phyloP scores from a whole-genome alignment of 2,329 filamentous ascomycete genomes.

The Xylaria sp. region DNA sequence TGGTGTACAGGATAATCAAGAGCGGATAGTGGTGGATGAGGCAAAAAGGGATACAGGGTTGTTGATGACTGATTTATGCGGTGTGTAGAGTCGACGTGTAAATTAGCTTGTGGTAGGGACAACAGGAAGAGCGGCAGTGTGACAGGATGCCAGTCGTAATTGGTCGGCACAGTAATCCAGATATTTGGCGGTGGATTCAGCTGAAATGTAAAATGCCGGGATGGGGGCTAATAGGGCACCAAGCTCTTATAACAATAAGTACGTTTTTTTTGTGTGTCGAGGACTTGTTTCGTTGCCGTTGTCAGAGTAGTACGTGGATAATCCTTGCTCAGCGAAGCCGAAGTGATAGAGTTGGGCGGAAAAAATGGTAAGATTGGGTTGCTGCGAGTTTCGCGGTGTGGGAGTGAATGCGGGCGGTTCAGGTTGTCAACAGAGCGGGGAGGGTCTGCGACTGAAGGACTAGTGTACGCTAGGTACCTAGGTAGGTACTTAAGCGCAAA shows the following conservation, averaged over 20 bases:
- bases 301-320: constrained; percentile 34
- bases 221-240: constrained; percentile 22
- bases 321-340: constrained; percentile 39
- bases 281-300: constrained; percentile 23
- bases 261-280: constrained; percentile 11
- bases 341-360: constrained; percentile 46
- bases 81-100: constrained; percentile 19
- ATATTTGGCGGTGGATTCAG: constrained; percentile 27
- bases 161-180: constrained; percentile 15
- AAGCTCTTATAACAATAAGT: constrained; percentile 22
- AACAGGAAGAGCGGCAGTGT: constrained; percentile 21
- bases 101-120: constrained; percentile 1
- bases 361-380: constrained; percentile 49
- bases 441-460: constrained; percentile 22
- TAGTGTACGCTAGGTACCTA: neutral
- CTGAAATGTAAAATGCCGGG: constrained; percentile 33
- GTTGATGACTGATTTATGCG: constrained; percentile 14
- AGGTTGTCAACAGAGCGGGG: constrained; percentile 35
- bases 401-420: constrained; percentile 38
- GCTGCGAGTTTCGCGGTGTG: constrained; percentile 40
- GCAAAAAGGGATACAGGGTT: constrained; percentile 9
- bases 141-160: constrained; percentile 15
- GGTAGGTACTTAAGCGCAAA: neutral
- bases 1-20: constrained; percentile 11
- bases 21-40: constrained; percentile 9